A percentile compares a stretch with the other conserved stretches of the same genome.
phyloP scores from a whole-genome alignment of 2,329 filamentous ascomycete genomes.

The Fusarium pseudograminearum region DNA sequence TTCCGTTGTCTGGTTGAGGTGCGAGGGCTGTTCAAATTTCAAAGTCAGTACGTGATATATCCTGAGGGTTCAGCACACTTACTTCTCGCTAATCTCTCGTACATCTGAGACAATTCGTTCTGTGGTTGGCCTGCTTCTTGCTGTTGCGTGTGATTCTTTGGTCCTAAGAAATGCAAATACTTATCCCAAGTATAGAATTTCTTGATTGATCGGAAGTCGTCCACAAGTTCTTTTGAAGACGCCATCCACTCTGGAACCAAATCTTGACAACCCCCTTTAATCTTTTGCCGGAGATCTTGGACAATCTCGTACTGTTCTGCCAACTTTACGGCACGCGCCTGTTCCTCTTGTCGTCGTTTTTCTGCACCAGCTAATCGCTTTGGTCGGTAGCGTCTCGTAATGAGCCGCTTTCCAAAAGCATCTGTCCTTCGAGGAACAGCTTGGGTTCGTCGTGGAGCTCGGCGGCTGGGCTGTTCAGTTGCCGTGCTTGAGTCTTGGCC shows the following conservation, averaged over 20 bases:
- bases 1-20: constrained; percentile 46
- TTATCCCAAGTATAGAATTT: constrained; percentile 76
- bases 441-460: constrained; percentile 26
- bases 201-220: constrained; percentile 73
- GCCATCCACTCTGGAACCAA: constrained; percentile 67
- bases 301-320: constrained; percentile 59
- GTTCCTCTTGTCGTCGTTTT: constrained; percentile 59
- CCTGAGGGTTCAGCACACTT: constrained; percentile 45
- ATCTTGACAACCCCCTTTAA: constrained; percentile 57
- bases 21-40: constrained; percentile 48
- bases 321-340: constrained; percentile 55
- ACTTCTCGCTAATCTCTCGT: constrained; percentile 67
- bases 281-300: constrained; percentile 56
- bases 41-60: constrained; percentile 19
- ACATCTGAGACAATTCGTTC: constrained; percentile 66
- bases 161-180: constrained; percentile 68
- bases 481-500: constrained; percentile 3
- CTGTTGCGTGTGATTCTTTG: constrained; percentile 43
- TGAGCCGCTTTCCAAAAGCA: constrained; percentile 40
- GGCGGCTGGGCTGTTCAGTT: constrained; percentile 13
- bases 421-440: constrained; percentile 22
- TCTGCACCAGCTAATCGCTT: constrained; percentile 60
- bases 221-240: constrained; percentile 69
- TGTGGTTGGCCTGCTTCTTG: constrained; percentile 47
- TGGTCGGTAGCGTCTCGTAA: constrained; percentile 59